Percentiles rank a stretch among this genome's conserved stretches.
Conservation (phyloP, 2,329 filamentous ascomycete genomes). For the Torrubiella hemipterigena region DNA sequence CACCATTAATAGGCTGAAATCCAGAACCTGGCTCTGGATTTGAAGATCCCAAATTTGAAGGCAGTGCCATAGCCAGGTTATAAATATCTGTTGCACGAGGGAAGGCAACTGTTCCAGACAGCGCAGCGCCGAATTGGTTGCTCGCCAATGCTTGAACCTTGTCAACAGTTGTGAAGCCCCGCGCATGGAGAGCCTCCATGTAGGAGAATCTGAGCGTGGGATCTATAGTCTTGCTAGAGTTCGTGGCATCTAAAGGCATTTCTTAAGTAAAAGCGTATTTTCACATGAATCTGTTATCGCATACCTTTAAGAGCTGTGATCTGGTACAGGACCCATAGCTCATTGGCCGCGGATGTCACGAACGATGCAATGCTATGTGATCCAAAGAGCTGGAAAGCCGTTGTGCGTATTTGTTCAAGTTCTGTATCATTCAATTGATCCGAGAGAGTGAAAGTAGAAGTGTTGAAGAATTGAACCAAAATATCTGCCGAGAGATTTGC, state of each 20-base stretch:
- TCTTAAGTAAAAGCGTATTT: not conserved
- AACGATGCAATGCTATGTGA: conserved; percentile 1
- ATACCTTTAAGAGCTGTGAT: conserved; percentile 1
- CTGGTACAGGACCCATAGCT: conserved; percentile 3
- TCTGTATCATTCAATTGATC: not conserved
- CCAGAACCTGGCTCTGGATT: conserved; percentile 1
- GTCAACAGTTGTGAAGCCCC: conserved; percentile 2
- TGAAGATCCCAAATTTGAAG: not conserved
- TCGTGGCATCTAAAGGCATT: not conserved
- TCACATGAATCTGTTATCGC: too few relatives aligned
- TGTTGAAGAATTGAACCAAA: conserved; percentile 1
- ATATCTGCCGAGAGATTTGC: conserved; percentile 1
- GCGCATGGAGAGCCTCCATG: conserved; percentile 4
- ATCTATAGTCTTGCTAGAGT: not conserved
- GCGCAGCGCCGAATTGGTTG: not conserved
- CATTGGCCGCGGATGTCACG: conserved; percentile 1
- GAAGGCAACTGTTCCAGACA: conserved; percentile 3
- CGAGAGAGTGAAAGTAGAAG: not conserved
- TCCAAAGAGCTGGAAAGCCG: conserved; percentile 1
- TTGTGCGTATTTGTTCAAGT: not conserved
- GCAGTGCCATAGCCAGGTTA: not conserved
- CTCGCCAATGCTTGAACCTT: not conserved
- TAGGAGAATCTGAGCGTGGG: conserved; percentile 4
- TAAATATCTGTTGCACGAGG: conserved; percentile 1
- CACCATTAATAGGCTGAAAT: conserved; percentile 2